Evolutionary conservation across 192 early-diverging fungal genomes (phyloP).

Genomic region (Coemansia biformis): DNA sequence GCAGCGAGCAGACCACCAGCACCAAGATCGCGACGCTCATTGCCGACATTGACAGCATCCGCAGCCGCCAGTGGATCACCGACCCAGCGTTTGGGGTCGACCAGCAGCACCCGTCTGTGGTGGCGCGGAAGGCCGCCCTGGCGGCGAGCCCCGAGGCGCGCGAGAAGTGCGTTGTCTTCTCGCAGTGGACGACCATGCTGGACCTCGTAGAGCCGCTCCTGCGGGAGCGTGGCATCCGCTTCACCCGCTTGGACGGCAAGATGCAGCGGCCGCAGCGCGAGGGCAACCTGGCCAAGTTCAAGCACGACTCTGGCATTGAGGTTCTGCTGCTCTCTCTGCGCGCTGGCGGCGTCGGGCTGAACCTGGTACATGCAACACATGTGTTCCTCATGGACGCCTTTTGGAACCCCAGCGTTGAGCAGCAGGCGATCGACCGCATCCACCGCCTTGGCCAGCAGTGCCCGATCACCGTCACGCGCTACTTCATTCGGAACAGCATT

Average conservation of each 20-base stretch:
- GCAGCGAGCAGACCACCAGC: constrained; percentile 34
- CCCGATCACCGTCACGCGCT: constrained; percentile 62
- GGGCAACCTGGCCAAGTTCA: constrained; percentile 57
- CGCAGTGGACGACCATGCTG: constrained; percentile 87
- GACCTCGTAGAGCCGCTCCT: constrained; percentile 63
- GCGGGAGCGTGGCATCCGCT: constrained; percentile 52
- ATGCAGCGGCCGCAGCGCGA: constrained; percentile 60
- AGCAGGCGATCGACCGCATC: constrained; percentile 77
- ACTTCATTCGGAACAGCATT: constrained; percentile 65
- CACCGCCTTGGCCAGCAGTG: constrained; percentile 70
- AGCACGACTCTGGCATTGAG: constrained; percentile 52
- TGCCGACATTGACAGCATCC: constrained; percentile 34
- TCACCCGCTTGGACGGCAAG: constrained; percentile 76
- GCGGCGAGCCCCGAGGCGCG: constrained; percentile 7
- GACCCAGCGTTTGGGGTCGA: constrained; percentile 37
- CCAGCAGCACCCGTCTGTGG: constrained; percentile 28
- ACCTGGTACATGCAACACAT: constrained; percentile 67
- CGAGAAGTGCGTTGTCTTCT: constrained; percentile 87
- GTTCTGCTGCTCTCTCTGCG: constrained; percentile 65
- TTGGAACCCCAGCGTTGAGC: constrained; percentile 75
- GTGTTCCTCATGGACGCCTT: constrained; percentile 72
- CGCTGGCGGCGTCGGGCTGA: constrained; percentile 70
- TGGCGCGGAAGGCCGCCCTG: constrained; percentile 20
- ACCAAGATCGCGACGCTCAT: constrained; percentile 31
- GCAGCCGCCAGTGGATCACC: constrained; percentile 22